Evolutionary conservation across 108 stramenopile species (phyloP).

Genomic region (Cyclostephanos invisitatus): DNA sequence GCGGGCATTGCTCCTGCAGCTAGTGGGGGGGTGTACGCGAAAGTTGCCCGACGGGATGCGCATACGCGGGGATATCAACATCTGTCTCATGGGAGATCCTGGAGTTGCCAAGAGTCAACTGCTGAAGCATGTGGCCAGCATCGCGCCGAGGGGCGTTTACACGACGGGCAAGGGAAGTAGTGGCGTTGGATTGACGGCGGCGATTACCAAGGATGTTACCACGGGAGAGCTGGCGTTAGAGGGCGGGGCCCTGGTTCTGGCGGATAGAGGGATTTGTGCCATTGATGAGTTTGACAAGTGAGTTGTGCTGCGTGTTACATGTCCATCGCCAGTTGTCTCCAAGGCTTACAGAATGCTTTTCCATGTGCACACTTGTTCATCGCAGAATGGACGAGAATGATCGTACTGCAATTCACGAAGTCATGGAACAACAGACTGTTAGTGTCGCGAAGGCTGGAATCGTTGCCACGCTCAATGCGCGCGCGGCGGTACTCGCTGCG

Average conservation of each 20-base stretch:
- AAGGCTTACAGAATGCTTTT: background rate
- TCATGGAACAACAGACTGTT: constrained; percentile 99
- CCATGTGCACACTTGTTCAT: background rate
- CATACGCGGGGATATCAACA: constrained; percentile 97
- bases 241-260: constrained; percentile 98
- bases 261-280: constrained; percentile 97
- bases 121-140: constrained; percentile 93
- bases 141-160: constrained; percentile 97
- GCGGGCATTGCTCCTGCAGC: constrained; percentile 90
- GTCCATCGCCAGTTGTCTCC: background rate
- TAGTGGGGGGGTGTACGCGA: constrained; percentile 94
- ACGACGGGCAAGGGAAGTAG: constrained; percentile 98
- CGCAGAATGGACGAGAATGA: constrained; percentile 93
- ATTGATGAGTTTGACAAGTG: constrained; percentile 98
- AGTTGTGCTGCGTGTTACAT: constrained; percentile 24
- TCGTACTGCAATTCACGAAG: constrained; percentile 99
- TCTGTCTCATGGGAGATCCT: constrained; percentile 99
- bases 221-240: constrained; percentile 98
- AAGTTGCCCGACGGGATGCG: constrained; percentile 94
- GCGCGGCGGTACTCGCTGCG: constrained; percentile 97
- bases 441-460: constrained; percentile 98
- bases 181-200: constrained; percentile 98
- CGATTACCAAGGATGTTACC: constrained; percentile 90
- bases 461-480: constrained; percentile 97
- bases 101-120: constrained; percentile 99